Evolutionary conservation across 352 stramenopile species (phyloP), one percentile per base, ranked within the genome.

Genomic region (Blastocystis sp.): DNA sequence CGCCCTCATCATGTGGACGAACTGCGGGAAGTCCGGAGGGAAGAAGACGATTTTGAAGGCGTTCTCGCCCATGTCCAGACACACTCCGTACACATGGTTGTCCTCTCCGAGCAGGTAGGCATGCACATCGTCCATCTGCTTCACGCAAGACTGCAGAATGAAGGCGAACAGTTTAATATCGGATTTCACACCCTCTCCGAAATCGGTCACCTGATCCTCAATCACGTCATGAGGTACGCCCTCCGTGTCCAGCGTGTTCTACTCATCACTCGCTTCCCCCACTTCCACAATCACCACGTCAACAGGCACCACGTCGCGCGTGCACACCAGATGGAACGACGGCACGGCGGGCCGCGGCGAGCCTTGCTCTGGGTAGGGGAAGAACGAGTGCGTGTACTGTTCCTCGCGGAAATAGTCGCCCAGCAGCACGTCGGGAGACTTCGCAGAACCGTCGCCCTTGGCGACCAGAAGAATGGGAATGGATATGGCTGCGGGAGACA

Each of bases 331-430:
- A 38, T 43, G 74, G 38, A 70, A 84, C 2, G 48, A 1, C 4
- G 74, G 74, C 7, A 70, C 65, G 7, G 28, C 28, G 17, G 52
- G 34, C 34, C 56, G 59, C 59, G 53, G 53, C 34, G 38, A 34
- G n/a, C 53, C 17, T 45, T 84, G 74, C 61, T 84, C 74, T 1
- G 74, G 74, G 48, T 67, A 84, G n/a, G 52, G 56, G 48, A 69
- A 84, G 48, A 84, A 84, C 9, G 23, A 34, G 38, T 11, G 19
- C 11, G 45, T 38, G 9, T 81, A 43, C 14, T 17, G 0, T 2
- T 43, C 14, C 23, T 64, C 23, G 52, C 28, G n/a, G 71, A 62
- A 81, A 40, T 52, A 81, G 40, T 67, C 9, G 2, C 7, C 71
- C 11, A 81, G 48, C 9, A 45, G 53, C 19, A 43, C 41, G 28